Conservation (phyloP, 75 land plant genomes). For the Picea glauca region DNA sequence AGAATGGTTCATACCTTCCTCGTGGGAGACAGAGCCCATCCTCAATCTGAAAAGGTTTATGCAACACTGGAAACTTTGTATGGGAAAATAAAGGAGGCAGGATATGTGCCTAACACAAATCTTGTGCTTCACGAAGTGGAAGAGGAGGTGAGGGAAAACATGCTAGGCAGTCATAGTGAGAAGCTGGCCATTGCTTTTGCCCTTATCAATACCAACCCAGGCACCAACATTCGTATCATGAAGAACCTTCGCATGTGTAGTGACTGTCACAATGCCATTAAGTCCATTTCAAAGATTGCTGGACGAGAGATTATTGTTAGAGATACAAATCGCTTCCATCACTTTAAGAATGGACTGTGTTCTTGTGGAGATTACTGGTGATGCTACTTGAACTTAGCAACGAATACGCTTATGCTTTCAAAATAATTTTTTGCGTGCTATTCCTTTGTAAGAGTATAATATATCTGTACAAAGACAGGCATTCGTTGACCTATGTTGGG, state of each 20-base stretch:
- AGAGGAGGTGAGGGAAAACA: neutral
- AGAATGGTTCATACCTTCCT: neutral
- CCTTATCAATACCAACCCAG: neutral
- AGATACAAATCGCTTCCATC: neutral
- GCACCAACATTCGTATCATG: neutral
- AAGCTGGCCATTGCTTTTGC: conserved; percentile 5
- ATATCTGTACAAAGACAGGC: too few relatives aligned
- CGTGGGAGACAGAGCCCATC: neutral
- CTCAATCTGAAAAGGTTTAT: neutral
- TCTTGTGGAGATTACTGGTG: conserved; percentile 2
- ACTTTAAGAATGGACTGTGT: neutral
- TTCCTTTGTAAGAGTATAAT: too few relatives aligned
- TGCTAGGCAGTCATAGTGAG: neutral
- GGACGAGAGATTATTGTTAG: neutral
- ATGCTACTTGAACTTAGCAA: neutral
- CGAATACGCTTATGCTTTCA: too few relatives aligned
- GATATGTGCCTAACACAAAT: neutral
- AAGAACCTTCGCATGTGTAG: neutral
- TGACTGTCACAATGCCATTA: neutral
- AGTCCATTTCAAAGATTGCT: neutral
- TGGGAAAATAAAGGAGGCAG: neutral
- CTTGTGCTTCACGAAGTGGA: neutral
- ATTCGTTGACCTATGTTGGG: too few relatives aligned
- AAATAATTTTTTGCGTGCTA: too few relatives aligned
- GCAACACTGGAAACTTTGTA: neutral